Conservation (phyloP, 202 grass and related monocot species). For the Digitaria exilis region DNA sequence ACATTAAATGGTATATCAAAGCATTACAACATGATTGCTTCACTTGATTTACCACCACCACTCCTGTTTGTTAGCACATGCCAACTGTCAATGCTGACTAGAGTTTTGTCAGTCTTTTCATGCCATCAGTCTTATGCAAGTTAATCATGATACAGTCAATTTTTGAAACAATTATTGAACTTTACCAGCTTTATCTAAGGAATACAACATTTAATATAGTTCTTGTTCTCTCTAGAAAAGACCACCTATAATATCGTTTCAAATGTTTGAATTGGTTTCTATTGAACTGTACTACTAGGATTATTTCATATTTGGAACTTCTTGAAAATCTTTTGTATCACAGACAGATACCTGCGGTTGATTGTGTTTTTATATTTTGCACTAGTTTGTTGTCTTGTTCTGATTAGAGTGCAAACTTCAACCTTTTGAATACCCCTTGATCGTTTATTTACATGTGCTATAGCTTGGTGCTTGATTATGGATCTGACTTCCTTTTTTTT, state of each 20-base stretch:
- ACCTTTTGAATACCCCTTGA: neutral
- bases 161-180: neutral
- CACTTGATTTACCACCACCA: neutral
- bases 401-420: neutral
- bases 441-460: slow-evolving; percentile 13
- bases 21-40: neutral
- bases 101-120: neutral
- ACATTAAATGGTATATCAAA: slow-evolving; percentile 5
- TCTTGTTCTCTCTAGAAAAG: neutral
- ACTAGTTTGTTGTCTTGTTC: neutral
- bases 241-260: neutral
- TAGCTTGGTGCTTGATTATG: slow-evolving; percentile 1
- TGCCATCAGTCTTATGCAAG: neutral
- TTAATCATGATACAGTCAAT: neutral
- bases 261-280: slow-evolving; percentile 10
- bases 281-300: neutral
- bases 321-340: neutral
- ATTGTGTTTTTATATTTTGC: neutral
- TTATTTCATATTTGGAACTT: slow-evolving; percentile 3
- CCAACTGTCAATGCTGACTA: neutral
- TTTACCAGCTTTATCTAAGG: slow-evolving; percentile 8
- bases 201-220: neutral
- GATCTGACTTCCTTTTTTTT: slow-evolving; percentile 35
- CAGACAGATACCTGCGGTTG: neutral
- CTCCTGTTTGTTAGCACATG: neutral